Evolutionary conservation across 73 alveolate genomes (phyloP).

Genomic region (Uronychia setigera): DNA sequence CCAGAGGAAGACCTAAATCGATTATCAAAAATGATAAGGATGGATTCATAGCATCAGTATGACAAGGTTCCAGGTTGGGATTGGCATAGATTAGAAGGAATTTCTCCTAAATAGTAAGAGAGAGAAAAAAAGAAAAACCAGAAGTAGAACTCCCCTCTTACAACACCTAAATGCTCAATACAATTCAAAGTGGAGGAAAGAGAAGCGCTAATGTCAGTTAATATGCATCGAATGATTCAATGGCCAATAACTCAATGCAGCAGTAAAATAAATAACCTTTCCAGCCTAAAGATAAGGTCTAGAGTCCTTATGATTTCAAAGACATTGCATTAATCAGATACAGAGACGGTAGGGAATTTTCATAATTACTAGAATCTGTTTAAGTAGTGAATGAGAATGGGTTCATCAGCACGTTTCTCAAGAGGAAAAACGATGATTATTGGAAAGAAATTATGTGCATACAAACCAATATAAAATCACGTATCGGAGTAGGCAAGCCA

Average conservation of each 20-base stretch:
- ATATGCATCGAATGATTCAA: not conserved
- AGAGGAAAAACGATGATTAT: slow-evolving; percentile 11
- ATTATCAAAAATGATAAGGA: slow-evolving; percentile 26
- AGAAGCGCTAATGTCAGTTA: not conserved
- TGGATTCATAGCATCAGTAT: slow-evolving; percentile 13
- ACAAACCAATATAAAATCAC: slow-evolving; percentile 24
- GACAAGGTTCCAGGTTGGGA: not conserved
- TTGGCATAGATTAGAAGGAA: not conserved
- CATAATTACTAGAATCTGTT: not conserved
- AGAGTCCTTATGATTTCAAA: slow-evolving; percentile 16
- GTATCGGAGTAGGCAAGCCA: slow-evolving; percentile 17
- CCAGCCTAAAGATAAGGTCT: not conserved
- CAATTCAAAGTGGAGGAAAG: too few species aligned
- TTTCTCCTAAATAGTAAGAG: not conserved
- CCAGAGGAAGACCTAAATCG: slow-evolving; percentile 17
- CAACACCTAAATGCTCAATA: not conserved
- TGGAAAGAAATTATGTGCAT: slow-evolving; percentile 21
- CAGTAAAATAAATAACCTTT: not conserved
- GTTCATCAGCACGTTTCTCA: slow-evolving; percentile 5
- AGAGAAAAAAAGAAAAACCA: slow-evolving; percentile 10
- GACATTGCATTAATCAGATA: slow-evolving; percentile 63
- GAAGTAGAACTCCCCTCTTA: not conserved
- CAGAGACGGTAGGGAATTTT: not conserved
- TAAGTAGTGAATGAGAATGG: slow-evolving; percentile 2
- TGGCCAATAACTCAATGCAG: not conserved